Evolutionary conservation across 208 protist species (phyloP), one percentile per base, ranked within the genome.

Genomic region (Vickermania ingenoplastis): DNA sequence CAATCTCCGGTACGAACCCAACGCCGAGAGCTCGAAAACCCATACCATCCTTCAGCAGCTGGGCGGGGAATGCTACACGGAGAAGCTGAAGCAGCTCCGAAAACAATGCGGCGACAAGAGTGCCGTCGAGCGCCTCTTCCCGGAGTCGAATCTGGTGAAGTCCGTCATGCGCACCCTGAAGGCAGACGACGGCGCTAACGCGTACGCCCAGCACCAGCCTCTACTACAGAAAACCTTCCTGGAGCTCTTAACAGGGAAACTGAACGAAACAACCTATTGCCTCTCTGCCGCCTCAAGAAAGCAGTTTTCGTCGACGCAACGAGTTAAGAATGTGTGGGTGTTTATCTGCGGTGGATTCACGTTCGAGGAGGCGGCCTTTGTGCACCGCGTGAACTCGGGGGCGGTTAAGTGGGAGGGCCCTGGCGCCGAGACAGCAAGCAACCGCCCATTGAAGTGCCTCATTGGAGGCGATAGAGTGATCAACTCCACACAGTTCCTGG

Each of bases 151-250:
- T 51, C 87, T 95, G 5, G 81, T 96, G 73, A 76, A 86, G 3
- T 81, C 77, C 24, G 83, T 94, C 31, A 75, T 89, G 50, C 84
- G 77, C 66, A 91, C 74, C 5, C 82, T 91, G 65, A 77, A 77
- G 24, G 82, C 89, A 55, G 50, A 54, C 22, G 50, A 17, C 59
- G 92, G 96, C 23, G 81, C 89, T n/a, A 99, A 98, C 66, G 92
- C 99, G 23, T 99, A 98, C 82, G 98, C 96, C 0, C 94, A 98
- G 77, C 97, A 99, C 71, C 81, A 96, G 74, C 96, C 97, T 14
- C 64, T 89, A 17, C 63, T 98, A 52, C 80, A 86, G 53, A 69
- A 83, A 27, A 92, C 85, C 1, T 60, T 99, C 28, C 71, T 77
- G 67, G 71, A 89, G 64, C 57, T 89, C 17, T 81, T 81, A 57